Evolutionary conservation across 164 flowering plant species (phyloP).

Genomic region (Aristolochia californica): DNA sequence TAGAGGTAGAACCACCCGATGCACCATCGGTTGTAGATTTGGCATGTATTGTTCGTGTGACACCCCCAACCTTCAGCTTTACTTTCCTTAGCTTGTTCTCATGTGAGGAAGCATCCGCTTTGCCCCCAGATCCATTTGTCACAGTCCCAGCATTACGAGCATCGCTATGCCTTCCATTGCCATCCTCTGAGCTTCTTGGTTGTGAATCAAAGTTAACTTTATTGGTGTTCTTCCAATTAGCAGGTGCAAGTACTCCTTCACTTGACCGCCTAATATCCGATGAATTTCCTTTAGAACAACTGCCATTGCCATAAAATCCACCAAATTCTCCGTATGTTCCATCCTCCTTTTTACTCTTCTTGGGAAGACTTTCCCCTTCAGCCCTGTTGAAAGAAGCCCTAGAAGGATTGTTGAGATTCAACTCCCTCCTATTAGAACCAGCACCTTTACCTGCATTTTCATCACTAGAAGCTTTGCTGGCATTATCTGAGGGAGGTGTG

Average conservation of each 20-base stretch:
- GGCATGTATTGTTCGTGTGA: slow-evolving; percentile 61
- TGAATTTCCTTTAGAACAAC: slow-evolving; percentile 19
- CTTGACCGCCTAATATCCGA: slow-evolving; percentile 27
- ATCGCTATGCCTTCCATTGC: slow-evolving; percentile 12
- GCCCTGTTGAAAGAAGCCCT: slow-evolving; percentile 14
- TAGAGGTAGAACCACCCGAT: slow-evolving; percentile 24
- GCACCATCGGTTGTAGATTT: slow-evolving; percentile 25
- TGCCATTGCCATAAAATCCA: slow-evolving; percentile 7
- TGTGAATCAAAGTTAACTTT: slow-evolving; percentile 20
- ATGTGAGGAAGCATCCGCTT: slow-evolving; percentile 8
- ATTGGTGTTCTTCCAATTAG: slow-evolving; percentile 38
- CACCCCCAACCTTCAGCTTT: slow-evolving; percentile 85
- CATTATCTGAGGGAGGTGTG: slow-evolving; percentile 46
- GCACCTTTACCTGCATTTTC: slow-evolving; percentile 26
- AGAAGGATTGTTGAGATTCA: slow-evolving; percentile 38
- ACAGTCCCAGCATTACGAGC: slow-evolving; percentile 10
- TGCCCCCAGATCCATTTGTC: slow-evolving; percentile 26
- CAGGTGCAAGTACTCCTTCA: slow-evolving; percentile 62
- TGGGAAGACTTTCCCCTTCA: slow-evolving; percentile 25
- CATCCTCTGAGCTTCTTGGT: slow-evolving; percentile 12
- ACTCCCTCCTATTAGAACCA: slow-evolving; percentile 33
- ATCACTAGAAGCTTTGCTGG: slow-evolving; percentile 45
- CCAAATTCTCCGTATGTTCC: slow-evolving; percentile 21
- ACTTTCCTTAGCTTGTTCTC: slow-evolving; percentile 61
- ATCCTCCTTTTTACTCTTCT: slow-evolving; percentile 20